Evolutionary conservation across 768 basidiomycete genomes (phyloP), one percentile per base, ranked within the genome.

Genomic region (Chalciporus chontae): DNA sequence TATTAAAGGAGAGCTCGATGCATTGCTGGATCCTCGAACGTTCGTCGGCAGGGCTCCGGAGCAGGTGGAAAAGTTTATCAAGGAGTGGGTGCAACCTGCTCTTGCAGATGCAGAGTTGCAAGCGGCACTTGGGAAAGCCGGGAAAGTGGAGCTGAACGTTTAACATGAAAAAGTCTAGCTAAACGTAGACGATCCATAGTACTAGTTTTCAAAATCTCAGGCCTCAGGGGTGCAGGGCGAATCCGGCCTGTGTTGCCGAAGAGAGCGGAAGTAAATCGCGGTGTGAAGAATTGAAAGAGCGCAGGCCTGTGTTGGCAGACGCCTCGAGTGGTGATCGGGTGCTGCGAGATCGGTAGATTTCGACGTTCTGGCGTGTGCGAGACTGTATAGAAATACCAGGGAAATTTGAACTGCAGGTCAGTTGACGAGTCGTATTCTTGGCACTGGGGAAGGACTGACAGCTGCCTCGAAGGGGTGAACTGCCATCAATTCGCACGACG

Each of bases 21-120:
- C 62, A 32, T 69, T 98, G 57, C 74, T 99, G 52, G 85, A 97
- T 42, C 93, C 96, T 24, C 71, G 71, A 55, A 94, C 84, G 47
- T 99, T 98, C 68, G 81, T 96, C 42, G 95, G 96, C 2, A 77
- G 94, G 15, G 96, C 96, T 11, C 92, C 95, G 1, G 83, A 98
- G 66, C 96, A 98, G 74, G 94, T 97, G 11, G 90, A 93, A 67
- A 74, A 66, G 49, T 98, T 99, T 69, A 64, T 98, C 50, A 77
- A 71, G 61, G 88, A 93, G 2, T 94, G 90, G 87, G 93, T 98
- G 18, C 69, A 69, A 46, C 93, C 94, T n/a, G 91, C 85, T 9
- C 69, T 97, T 55, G 74, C 66, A n/a, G 77, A 77, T 26, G 55
- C 66, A 23, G 84, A 86, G 57, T 58, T 83, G 31, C 71, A 77